These are phyloP conservation scores for Alnus glutinosa DNA, from an alignment of 306 rosid genomes.

Conservation along the genomic window DNA sequence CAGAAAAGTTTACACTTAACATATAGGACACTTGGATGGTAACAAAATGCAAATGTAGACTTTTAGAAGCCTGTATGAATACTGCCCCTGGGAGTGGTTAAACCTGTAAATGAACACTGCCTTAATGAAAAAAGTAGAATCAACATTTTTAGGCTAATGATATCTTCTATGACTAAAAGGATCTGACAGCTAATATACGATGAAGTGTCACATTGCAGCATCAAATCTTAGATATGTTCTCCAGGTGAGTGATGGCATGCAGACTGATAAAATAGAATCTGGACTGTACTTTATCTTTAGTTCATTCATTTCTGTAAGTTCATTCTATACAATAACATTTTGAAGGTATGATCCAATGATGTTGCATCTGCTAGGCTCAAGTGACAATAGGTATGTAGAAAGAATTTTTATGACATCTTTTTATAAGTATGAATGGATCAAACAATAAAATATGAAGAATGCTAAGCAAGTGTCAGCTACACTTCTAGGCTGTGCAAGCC, in stretches of 20 bases:
- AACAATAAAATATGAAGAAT: not conserved
- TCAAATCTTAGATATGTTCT: not conserved
- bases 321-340: not conserved
- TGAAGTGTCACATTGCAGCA: not conserved
- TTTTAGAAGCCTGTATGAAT: not conserved
- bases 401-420: constrained; percentile 7
- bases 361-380: not conserved
- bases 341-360: not conserved
- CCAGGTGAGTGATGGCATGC: not conserved
- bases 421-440: not conserved
- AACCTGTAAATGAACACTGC: not conserved
- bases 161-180: too few relatives aligned
- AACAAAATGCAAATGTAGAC: not conserved
- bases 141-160: not conserved
- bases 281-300: not conserved
- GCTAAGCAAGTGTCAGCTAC: constrained; percentile 19
- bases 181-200: not conserved
- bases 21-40: too few relatives aligned
- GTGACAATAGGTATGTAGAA: not conserved
- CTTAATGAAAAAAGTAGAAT: not conserved
- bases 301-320: not conserved
- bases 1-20: too few relatives aligned
- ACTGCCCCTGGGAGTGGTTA: not conserved
- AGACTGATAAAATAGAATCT: not conserved
- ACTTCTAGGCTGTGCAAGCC: constrained; percentile 43